Conservation (phyloP, 495 filamentous ascomycete genomes). For the Neurospora sp. region DNA sequence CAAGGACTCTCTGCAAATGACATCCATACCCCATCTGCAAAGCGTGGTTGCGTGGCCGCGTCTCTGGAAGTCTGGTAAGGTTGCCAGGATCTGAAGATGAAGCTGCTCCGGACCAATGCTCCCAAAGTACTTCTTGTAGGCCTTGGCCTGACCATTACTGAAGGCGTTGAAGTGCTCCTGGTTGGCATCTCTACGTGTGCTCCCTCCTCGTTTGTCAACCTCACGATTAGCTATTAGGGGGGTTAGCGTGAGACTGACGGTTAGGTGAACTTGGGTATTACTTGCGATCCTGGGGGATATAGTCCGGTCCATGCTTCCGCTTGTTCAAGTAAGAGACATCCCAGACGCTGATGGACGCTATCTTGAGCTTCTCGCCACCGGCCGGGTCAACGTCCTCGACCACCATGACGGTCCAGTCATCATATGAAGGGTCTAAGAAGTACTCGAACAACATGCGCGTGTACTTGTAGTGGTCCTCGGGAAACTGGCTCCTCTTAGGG, state of each 20-base stretch:
- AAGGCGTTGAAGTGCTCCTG: slow-evolving; percentile 22
- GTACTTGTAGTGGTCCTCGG: slow-evolving; percentile 27
- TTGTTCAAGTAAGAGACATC: slow-evolving; percentile 24
- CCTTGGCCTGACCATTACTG: slow-evolving; percentile 14
- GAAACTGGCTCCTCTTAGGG: slow-evolving; percentile 17
- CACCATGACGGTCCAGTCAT: slow-evolving; percentile 29
- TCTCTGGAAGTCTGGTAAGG: slow-evolving; percentile 20
- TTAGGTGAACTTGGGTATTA: neutral
- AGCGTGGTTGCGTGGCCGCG: slow-evolving; percentile 23
- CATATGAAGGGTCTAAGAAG: slow-evolving; percentile 20
- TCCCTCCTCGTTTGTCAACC: slow-evolving; percentile 18
- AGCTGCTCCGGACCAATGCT: slow-evolving; percentile 22
- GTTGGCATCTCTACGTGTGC: slow-evolving; percentile 21
- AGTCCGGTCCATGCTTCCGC: slow-evolving; percentile 17
- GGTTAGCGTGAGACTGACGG: neutral
- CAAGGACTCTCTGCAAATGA: slow-evolving; percentile 9
- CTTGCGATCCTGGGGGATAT: slow-evolving; percentile 23
- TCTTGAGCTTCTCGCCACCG: neutral
- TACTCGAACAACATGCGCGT: slow-evolving; percentile 24
- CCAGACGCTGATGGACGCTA: slow-evolving; percentile 26
- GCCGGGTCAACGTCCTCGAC: slow-evolving; percentile 20
- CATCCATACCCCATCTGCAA: slow-evolving; percentile 24
- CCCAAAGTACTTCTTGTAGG: slow-evolving; percentile 18
- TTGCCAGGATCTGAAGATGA: slow-evolving; percentile 27
- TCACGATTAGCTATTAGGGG: neutral